phyloP scores from a whole-genome alignment of 208 protist genomes.

The Leishmania turanica region DNA sequence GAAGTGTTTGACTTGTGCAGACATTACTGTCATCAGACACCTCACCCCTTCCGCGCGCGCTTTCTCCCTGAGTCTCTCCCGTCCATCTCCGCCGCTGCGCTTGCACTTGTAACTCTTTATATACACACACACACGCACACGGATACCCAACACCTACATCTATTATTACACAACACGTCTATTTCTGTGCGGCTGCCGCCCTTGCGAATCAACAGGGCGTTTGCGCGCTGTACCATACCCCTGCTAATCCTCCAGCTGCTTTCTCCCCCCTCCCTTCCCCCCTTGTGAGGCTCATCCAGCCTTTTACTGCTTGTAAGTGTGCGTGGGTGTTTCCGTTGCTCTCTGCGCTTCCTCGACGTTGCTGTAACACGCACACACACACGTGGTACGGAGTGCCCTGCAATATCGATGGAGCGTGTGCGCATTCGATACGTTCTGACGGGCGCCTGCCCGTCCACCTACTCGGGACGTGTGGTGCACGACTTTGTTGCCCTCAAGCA shows the following conservation, averaged over 20 bases:
- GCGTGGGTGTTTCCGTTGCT: background rate
- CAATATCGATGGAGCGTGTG: conserved; percentile 31
- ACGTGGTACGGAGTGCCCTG: background rate
- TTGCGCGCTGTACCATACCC: background rate
- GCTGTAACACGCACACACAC: background rate
- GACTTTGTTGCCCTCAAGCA: conserved; percentile 48
- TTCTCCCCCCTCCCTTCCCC: background rate
- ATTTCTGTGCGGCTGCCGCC: background rate
- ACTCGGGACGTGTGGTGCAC: conserved; percentile 69
- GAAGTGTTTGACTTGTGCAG: background rate
- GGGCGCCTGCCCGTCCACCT: conserved; percentile 56
- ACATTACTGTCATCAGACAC: background rate
- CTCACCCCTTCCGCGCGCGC: conserved; percentile 12
- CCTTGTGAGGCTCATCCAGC: background rate
- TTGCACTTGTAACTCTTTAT: background rate
- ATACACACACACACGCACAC: background rate
- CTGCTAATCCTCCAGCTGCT: background rate
- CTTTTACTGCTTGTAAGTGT: background rate
- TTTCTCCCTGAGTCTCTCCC: background rate
- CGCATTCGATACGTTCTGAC: conserved; percentile 75
- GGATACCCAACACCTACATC: background rate
- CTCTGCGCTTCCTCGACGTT: background rate
- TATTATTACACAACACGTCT: background rate
- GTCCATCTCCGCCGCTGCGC: background rate
- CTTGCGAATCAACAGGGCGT: background rate